Base-by-base conservation (phyloP, 1,139 yeast genomes). In the Nakaseomyces bracarensis region DNA sequence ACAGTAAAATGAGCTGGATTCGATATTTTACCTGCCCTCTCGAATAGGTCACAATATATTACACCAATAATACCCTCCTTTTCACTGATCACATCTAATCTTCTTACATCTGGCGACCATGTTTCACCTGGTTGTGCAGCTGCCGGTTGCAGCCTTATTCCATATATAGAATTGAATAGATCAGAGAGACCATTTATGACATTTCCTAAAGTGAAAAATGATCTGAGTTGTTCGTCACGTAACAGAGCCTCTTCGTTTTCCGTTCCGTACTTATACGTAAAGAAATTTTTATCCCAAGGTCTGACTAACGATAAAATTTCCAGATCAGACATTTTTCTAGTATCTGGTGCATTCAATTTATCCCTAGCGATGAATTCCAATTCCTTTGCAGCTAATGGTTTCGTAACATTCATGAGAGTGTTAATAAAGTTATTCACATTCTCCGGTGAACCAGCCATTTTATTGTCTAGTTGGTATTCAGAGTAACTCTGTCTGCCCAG, bases 1-100 rank as follows among this genome's bases (percentile, higher is more conserved):
- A 91, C 86, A 0, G 98, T 91, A 63, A 86, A 93, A 65, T 91
- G 99, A 0, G 98, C 95, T 1, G 98, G 96, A 48, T 77, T 77
- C 3, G 78, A 70, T 0, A 75, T 70, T 57, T 82, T 82, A 20
- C 82, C 81, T 0, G 62, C 65, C 40, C 87, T 66, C 53, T 74
- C 76, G 51, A 79, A 77, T 35, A 82, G 58, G 55, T 82, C 91
- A 52, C 84, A 74, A 56, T 82, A 82, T 28, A 82, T 75, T 14
- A 77, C 70, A 10, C 87, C 87, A 37, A 79, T 68, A 9, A 69
- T 49, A 0, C 79, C 80, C 38, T 79, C 82, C 1, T 63, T 59
- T 43, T 77, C 82, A 38, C 77, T 70, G 14, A 75, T 68, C 7
- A 86, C 96, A 47, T 82, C 77, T 26, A 93, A 65, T 49, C 87